Evolutionary conservation across 352 stramenopile genomes (phyloP).

Genomic region (Globisporangium canariense): DNA sequence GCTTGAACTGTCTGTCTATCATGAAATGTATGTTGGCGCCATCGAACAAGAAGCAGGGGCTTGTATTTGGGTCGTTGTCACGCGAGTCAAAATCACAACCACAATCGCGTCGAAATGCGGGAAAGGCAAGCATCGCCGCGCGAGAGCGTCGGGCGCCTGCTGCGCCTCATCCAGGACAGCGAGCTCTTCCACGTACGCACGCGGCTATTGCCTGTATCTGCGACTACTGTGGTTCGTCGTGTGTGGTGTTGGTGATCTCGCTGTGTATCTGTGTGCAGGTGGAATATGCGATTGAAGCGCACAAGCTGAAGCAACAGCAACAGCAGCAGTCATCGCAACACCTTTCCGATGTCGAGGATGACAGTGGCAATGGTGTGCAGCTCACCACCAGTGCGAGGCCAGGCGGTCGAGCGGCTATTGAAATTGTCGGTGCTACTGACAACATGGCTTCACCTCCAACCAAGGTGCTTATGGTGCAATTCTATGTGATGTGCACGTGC

Average conservation of each 20-base stretch:
- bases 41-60: not conserved
- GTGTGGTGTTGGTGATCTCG: not conserved
- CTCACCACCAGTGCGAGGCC: not conserved
- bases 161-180: constrained; percentile 37
- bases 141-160: constrained; percentile 33
- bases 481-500: not conserved
- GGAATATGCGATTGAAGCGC: constrained; percentile 32
- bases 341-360: not conserved
- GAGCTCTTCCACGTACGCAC: constrained; percentile 41
- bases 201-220: not conserved
- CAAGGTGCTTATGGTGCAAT: not conserved
- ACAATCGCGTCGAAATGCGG: constrained; percentile 10
- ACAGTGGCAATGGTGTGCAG: not conserved
- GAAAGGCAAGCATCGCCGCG: constrained; percentile 9
- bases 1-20: too few species aligned
- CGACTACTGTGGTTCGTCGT: not conserved
- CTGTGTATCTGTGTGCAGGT: constrained; percentile 24
- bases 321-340: constrained; percentile 15
- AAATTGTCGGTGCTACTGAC: not conserved
- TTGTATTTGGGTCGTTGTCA: constrained; percentile 4
- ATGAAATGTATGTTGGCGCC: too few species aligned
- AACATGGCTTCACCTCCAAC: not conserved
- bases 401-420: not conserved
- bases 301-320: constrained; percentile 2
- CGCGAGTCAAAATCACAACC: not conserved